These are phyloP conservation scores for Pyrus betulifolia DNA, from an alignment of 306 rosid species.

Conservation along the genomic window DNA sequence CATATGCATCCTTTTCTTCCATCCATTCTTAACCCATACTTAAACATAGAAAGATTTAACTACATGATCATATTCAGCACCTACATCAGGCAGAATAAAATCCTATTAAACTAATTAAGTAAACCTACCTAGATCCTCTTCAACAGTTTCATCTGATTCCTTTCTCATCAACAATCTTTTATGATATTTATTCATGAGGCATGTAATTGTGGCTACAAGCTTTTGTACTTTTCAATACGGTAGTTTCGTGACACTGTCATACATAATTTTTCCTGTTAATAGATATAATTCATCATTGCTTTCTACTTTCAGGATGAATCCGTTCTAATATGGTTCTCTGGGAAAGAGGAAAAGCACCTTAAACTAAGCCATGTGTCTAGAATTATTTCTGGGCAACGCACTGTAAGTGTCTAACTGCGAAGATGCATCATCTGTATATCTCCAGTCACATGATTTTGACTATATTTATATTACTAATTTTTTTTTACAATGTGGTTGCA, in stretches of 20 bases:
- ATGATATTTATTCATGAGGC: not conserved
- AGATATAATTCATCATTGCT: slow-evolving; percentile 17
- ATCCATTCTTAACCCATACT: not conserved
- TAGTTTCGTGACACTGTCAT: not conserved
- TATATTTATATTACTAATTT: not conserved
- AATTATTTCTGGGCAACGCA: slow-evolving; percentile 97
- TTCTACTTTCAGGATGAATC: slow-evolving; percentile 82
- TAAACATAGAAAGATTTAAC: not conserved
- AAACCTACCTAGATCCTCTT: not conserved
- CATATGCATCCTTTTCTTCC: not conserved
- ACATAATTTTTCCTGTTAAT: slow-evolving; percentile 12
- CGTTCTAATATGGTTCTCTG: slow-evolving; percentile 94
- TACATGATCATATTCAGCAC: not conserved
- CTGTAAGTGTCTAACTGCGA: slow-evolving; percentile 50
- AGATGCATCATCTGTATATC: slow-evolving; percentile 11
- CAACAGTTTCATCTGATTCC: not conserved
- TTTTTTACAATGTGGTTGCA: not conserved
- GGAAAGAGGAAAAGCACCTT: slow-evolving; percentile 93
- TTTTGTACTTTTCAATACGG: not conserved
- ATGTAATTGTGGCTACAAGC: not conserved
- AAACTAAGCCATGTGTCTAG: slow-evolving; percentile 86
- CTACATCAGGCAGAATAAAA: not conserved
- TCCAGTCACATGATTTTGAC: slow-evolving; percentile 3
- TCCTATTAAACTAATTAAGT: not conserved
- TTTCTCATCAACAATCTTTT: not conserved